These are phyloP conservation scores for Penicillium coprophilum DNA, from an alignment of 495 filamentous ascomycete genomes.

Conservation along the genomic window DNA sequence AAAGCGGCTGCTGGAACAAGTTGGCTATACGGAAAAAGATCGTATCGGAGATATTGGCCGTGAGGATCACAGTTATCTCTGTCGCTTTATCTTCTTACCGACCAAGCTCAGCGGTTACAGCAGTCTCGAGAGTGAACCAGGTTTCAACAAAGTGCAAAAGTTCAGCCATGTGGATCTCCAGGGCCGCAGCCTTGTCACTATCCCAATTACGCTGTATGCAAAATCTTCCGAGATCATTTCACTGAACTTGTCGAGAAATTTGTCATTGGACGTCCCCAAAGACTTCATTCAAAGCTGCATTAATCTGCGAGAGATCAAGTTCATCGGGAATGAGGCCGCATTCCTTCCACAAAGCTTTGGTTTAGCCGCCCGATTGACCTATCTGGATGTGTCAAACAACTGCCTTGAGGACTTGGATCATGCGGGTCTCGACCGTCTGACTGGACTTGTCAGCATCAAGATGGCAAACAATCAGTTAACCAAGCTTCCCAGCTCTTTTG, in stretches of 20 bases:
- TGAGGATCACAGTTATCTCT: constrained; percentile 95
- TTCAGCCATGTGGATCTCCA: constrained; percentile 90
- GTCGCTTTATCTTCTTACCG: constrained; percentile 91
- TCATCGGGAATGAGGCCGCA: constrained; percentile 84
- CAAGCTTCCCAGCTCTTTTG: constrained; percentile 75
- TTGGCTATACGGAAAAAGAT: constrained; percentile 86
- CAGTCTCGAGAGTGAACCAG: constrained; percentile 72
- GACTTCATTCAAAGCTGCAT: constrained; percentile 95
- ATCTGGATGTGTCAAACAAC: constrained; percentile 94
- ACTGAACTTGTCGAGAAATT: constrained; percentile 86
- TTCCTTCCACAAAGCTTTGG: constrained; percentile 82
- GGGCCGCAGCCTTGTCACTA: constrained; percentile 89
- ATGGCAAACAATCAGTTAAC: constrained; percentile 88
- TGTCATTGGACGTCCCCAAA: constrained; percentile 87
- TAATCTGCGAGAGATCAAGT: constrained; percentile 92
- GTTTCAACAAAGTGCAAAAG: constrained; percentile 77
- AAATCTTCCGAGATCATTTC: constrained; percentile 91
- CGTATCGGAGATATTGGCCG: constrained; percentile 92
- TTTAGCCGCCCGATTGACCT: constrained; percentile 76
- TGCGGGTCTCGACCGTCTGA: constrained; percentile 67
- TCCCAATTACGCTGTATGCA: constrained; percentile 90
- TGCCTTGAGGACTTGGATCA: constrained; percentile 81
- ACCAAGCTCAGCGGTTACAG: constrained; percentile 75
- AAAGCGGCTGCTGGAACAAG: constrained; percentile 86
- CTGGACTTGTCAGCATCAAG: constrained; percentile 83